phyloP scores from a whole-genome alignment of 495 filamentous ascomycete species.

The Aspergillus asperescens region DNA sequence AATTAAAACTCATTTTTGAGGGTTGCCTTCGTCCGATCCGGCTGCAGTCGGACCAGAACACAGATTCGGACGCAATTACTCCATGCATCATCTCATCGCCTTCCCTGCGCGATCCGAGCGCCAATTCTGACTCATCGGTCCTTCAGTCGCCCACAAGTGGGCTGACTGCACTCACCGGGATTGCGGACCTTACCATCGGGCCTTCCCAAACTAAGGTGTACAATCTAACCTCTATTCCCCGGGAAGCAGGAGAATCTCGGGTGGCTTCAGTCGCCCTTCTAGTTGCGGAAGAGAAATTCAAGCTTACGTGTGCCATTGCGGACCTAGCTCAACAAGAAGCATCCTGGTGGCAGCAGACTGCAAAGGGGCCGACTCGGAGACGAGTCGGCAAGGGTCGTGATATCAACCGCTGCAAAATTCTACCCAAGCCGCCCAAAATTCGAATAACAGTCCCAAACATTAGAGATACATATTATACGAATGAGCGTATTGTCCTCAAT shows the following conservation, averaged over 20 bases:
- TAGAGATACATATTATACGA: constrained; percentile 70
- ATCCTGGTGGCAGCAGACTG: constrained; percentile 52
- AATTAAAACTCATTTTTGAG: constrained; percentile 61
- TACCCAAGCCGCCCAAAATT: constrained; percentile 91
- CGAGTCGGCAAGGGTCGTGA: constrained; percentile 39
- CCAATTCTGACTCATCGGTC: constrained; percentile 22
- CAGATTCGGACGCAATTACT: constrained; percentile 23
- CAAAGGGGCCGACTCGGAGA: constrained; percentile 32
- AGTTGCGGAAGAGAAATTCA: constrained; percentile 60
- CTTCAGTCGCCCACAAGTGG: constrained; percentile 39
- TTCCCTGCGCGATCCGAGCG: constrained; percentile 33
- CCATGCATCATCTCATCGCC: constrained; percentile 26
- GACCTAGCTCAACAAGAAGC: constrained; percentile 38
- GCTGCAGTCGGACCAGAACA: constrained; percentile 31
- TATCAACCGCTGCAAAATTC: constrained; percentile 52
- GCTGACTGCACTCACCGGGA: constrained; percentile 44
- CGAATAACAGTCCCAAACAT: constrained; percentile 59
- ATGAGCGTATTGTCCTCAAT: constrained; percentile 63
- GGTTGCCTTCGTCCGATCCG: constrained; percentile 61
- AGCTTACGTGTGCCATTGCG: constrained; percentile 58
- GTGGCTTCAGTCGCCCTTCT: constrained; percentile 59
- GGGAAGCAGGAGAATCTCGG: constrained; percentile 73
- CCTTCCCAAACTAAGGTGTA: constrained; percentile 67
- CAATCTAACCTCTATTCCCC: constrained; percentile 63
- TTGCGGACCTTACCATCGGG: constrained; percentile 60